Conservation (phyloP, 2,329 filamentous ascomycete species). For the Talaromyces amestolkiae region DNA sequence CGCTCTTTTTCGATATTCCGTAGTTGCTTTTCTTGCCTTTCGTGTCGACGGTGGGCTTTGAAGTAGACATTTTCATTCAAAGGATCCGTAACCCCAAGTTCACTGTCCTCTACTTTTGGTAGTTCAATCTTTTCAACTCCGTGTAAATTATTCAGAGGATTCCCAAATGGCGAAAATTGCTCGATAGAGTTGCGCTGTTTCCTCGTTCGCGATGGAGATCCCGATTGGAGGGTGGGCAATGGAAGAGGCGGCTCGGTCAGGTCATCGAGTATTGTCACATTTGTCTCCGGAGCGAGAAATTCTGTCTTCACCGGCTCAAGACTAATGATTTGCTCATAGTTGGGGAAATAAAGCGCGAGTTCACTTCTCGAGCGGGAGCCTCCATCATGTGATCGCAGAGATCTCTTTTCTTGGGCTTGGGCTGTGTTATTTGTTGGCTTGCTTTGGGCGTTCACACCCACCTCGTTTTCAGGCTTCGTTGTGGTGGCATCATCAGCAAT, state of each 20-base stretch:
- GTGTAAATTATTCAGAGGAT: conserved; percentile 39
- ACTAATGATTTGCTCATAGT: conserved; percentile 91
- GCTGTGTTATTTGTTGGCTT: background rate
- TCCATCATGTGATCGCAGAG: conserved; percentile 79
- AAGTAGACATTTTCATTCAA: conserved; percentile 57
- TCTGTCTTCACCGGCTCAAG: conserved; percentile 77
- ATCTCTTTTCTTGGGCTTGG: conserved; percentile 58
- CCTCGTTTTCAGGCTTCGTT: background rate
- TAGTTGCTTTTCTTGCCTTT: conserved; percentile 65
- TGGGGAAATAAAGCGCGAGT: conserved; percentile 82
- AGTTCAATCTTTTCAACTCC: conserved; percentile 46
- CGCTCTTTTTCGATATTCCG: conserved; percentile 66
- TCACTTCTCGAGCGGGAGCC: conserved; percentile 86
- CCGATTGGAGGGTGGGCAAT: conserved; percentile 17
- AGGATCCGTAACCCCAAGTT: conserved; percentile 48
- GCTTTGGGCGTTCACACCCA: background rate
- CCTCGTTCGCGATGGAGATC: conserved; percentile 15
- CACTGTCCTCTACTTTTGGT: conserved; percentile 34
- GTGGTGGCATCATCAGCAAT: conserved; percentile 6
- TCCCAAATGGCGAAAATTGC: conserved; percentile 32
- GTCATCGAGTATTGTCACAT: conserved; percentile 68
- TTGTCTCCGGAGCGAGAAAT: conserved; percentile 68
- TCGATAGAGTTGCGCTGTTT: conserved; percentile 7
- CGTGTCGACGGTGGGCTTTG: conserved; percentile 59
- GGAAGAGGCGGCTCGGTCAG: conserved; percentile 36